Evolutionary conservation across 2,329 filamentous ascomycete species (phyloP).

Genomic region (Biscogniauxia marginata): DNA sequence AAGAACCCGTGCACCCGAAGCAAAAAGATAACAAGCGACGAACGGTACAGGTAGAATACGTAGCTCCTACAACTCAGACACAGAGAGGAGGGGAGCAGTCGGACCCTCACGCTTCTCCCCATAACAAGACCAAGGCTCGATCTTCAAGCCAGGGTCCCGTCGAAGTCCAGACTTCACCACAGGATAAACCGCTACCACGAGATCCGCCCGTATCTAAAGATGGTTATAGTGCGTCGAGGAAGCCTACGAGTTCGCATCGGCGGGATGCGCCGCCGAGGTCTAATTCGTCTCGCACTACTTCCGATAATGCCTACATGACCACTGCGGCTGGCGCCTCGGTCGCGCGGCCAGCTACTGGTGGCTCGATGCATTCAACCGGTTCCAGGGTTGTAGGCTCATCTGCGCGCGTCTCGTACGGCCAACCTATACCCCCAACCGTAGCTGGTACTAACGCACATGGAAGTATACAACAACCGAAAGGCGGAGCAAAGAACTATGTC

Average conservation of each 20-base stretch:
- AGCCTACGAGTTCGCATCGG: constrained; percentile 49
- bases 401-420: constrained; percentile 74
- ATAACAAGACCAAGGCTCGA: constrained; percentile 48
- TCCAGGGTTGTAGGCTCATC: constrained; percentile 58
- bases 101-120: constrained; percentile 27
- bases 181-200: constrained; percentile 59
- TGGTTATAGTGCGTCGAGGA: constrained; percentile 36
- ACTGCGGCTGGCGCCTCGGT: constrained; percentile 42
- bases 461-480: constrained; percentile 77
- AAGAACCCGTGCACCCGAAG: constrained; percentile 56
- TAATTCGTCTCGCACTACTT: constrained; percentile 49
- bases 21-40: constrained; percentile 85
- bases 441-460: constrained; percentile 88
- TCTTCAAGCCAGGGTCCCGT: constrained; percentile 54
- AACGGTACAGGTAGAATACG: constrained; percentile 97
- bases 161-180: constrained; percentile 39
- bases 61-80: constrained; percentile 85
- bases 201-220: constrained; percentile 53
- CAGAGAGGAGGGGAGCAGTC: constrained; percentile 59
- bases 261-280: constrained; percentile 47
- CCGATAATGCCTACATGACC: constrained; percentile 55
- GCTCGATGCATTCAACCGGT: constrained; percentile 68
- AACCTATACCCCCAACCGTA: constrained; percentile 82
- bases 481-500: constrained; percentile 64
- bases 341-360: constrained; percentile 74